These are phyloP conservation scores for Magnaporthales sp. DNA, from an alignment of 2,329 filamentous ascomycete genomes.

Conservation along the genomic window DNA sequence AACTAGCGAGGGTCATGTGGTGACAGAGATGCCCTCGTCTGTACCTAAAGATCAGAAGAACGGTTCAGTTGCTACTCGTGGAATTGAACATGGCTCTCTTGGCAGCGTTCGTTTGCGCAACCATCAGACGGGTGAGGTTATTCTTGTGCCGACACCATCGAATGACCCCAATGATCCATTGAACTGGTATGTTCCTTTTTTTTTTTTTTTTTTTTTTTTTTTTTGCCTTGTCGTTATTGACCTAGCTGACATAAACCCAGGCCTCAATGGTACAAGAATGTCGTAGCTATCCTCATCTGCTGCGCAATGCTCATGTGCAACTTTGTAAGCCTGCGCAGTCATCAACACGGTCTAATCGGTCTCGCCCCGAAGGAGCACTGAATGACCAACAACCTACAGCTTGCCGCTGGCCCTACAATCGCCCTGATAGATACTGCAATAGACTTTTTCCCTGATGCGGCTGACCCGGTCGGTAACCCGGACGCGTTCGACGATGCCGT, in stretches of 20 bases:
- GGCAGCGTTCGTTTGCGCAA: slow-evolving; percentile 14
- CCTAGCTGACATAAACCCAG: slow-evolving; percentile 14
- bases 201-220: slow-evolving; percentile 10
- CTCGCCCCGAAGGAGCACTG: neutral
- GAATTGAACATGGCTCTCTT: neutral
- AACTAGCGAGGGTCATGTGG: neutral
- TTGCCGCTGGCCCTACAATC: slow-evolving; percentile 45
- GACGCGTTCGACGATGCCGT: slow-evolving; percentile 23
- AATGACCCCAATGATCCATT: slow-evolving; percentile 65
- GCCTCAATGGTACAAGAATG: slow-evolving; percentile 37
- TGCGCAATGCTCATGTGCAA: slow-evolving; percentile 47
- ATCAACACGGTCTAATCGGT: too few species aligned
- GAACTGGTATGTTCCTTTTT: slow-evolving; percentile 20
- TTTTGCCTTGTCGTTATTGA: neutral
- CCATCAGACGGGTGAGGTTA: slow-evolving; percentile 23
- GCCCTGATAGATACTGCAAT: slow-evolving; percentile 37
- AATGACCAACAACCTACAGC: slow-evolving; percentile 6
- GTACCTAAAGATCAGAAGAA: neutral
- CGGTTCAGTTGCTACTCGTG: neutral
- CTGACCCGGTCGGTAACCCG: slow-evolving; percentile 15
- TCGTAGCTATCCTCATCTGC: slow-evolving; percentile 39
- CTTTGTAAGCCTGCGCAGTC: slow-evolving; percentile 22
- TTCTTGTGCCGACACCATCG: slow-evolving; percentile 27
- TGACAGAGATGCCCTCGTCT: neutral
- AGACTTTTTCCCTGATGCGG: slow-evolving; percentile 34